Evolutionary conservation across 73 alveolate species (phyloP), one percentile per base, ranked within the genome.

Genomic region (Urostyla sp.): DNA sequence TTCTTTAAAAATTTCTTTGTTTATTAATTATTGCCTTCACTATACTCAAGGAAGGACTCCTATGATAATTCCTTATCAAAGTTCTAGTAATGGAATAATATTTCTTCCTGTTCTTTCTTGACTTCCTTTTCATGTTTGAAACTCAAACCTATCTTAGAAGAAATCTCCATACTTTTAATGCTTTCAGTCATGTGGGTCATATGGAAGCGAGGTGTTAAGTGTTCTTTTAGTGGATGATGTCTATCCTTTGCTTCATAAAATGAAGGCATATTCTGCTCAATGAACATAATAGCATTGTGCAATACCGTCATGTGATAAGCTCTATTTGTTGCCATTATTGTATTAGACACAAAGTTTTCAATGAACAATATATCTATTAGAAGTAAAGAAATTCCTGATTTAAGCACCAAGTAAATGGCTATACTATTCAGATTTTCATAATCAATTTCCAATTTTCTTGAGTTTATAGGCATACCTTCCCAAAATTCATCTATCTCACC

Each of bases 351-450:
- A 48, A 69, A 69, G 31, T 69, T 69, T 34, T 69, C 83, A 69
- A 69, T 69, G 34, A 69, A 69, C 7, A 69, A 31, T 20, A 69
- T 69, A 23, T 69, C 83, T 4, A 69, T 34, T 1, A 69, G 4
- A 1, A 69, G 55, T 24, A 69, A 46, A 5, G 83, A 69, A 4
- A 69, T 48, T 21, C 43, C 69, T 3, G 83, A 56, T 48, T 69
- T 69, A 6, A 69, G 55, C 3, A 69, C 83, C 4, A 69, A 27
- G 48, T 69, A 69, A 7, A 69, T 69, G 8, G 72, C 83, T 20
- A 69, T 69, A 2, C 83, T 69, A 49, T 69, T 69, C 35, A 69
- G 32, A 30, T 69, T 69, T 48, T 69, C 83, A 69, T 69, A 69
- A 48, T 69, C 83, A 48, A 69, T 69, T 31, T 69, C 83, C 7